Evolutionary conservation across 345 rosid species (phyloP).

Genomic region (Eucalyptus lansdowneana): DNA sequence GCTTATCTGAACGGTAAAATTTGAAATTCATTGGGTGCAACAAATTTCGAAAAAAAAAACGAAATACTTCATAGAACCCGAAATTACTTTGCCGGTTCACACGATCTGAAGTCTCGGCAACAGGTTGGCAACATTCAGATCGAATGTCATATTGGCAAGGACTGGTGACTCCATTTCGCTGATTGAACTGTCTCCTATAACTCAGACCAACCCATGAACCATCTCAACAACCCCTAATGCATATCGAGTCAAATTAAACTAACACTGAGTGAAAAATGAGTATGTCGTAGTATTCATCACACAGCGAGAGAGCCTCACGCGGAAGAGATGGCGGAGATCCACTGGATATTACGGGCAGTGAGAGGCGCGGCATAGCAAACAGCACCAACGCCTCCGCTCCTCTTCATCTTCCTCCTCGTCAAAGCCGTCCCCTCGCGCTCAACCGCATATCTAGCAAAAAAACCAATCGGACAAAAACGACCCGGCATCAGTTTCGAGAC

Average conservation of each 20-base stretch:
- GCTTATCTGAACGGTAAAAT: neutral
- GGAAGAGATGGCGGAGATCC: conserved; percentile 62
- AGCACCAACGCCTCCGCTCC: conserved; percentile 33
- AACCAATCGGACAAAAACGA: neutral
- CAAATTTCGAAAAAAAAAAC: neutral
- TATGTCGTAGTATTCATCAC: neutral
- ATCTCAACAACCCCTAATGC: neutral
- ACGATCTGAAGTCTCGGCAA: neutral
- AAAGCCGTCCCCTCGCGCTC: conserved; percentile 1
- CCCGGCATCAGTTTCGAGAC: neutral
- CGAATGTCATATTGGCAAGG: neutral
- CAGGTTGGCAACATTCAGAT: neutral
- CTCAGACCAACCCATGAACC: neutral
- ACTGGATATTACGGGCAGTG: conserved; percentile 43
- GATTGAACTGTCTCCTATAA: neutral
- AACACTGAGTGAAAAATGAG: neutral
- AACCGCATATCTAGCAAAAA: conserved; percentile 18
- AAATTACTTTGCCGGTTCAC: neutral
- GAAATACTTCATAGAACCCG: neutral
- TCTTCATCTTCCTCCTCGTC: conserved; percentile 14
- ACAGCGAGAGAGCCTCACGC: conserved; percentile 17
- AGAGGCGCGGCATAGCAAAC: conserved; percentile 58
- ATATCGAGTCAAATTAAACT: neutral
- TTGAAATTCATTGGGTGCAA: neutral
- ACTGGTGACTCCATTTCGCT: neutral